phyloP scores from a whole-genome alignment of 2,329 filamentous ascomycete genomes.

The Xylaria multiplex region DNA sequence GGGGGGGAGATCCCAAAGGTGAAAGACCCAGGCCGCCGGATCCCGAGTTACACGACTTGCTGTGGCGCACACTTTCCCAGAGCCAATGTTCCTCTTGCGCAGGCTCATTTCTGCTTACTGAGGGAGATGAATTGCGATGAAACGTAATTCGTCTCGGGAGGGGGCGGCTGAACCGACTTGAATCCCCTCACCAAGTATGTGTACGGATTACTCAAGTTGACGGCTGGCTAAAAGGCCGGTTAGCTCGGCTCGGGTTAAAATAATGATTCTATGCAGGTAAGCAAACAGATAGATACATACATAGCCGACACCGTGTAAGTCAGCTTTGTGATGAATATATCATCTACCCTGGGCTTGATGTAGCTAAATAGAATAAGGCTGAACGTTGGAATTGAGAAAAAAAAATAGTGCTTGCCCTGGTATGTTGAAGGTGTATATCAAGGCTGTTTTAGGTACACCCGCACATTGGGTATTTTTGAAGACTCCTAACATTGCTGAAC shows the following conservation, averaged over 20 bases:
- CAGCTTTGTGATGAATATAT: no score
- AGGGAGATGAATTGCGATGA: conserved; percentile 21
- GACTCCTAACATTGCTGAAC: no score
- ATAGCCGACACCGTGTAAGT: not conserved
- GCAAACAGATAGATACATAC: not conserved
- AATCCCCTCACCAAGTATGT: conserved; percentile 9
- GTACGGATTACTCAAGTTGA: not conserved
- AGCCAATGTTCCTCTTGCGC: not conserved
- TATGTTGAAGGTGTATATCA: no score
- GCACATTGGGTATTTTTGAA: no score
- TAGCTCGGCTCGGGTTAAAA: not conserved
- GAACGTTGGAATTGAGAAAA: no score
- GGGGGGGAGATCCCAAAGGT: not conserved
- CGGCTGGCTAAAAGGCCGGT: not conserved
- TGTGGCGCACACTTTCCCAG: conserved; percentile 5
- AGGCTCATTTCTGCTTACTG: not conserved
- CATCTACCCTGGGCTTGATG: no score
- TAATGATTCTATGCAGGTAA: not conserved
- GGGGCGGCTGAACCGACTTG: not conserved
- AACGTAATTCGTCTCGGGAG: conserved; percentile 33
- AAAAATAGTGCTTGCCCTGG: no score
- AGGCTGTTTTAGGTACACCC: no score
- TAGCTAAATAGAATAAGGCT: no score
- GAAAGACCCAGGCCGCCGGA: conserved; percentile 22
- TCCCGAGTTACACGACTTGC: conserved; percentile 14